A percentile compares a stretch with the other conserved stretches of the same genome.
These are phyloP conservation scores for Ophiostoma novo-ulmi DNA, from an alignment of 2,329 filamentous ascomycete genomes.

Conservation along the genomic window DNA sequence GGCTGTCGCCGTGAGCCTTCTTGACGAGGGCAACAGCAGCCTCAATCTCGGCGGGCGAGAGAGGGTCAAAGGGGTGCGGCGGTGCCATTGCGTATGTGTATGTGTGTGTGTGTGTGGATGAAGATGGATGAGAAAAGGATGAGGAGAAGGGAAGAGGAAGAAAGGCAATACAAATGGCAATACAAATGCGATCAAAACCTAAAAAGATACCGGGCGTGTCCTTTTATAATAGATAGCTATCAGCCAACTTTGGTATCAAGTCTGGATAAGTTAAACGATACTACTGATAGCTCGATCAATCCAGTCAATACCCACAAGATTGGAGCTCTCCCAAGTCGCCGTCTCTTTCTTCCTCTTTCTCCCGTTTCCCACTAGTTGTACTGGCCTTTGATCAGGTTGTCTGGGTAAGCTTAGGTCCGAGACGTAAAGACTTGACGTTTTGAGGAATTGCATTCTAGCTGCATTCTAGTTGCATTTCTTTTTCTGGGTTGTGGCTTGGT, in stretches of 20 bases:
- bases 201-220: conserved; percentile 13
- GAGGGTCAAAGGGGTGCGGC: conserved; percentile 70
- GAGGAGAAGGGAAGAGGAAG: not conserved
- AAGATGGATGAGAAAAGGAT: not conserved
- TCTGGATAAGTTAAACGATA: not conserved
- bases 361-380: conserved; percentile 2
- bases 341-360: conserved; percentile 14
- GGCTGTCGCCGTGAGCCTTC: conserved; percentile 61
- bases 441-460: not conserved
- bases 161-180: not conserved
- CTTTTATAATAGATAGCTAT: conserved; percentile 12
- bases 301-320: conserved; percentile 3
- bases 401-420: not conserved
- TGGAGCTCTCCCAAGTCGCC: conserved; percentile 3
- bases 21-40: conserved; percentile 63
- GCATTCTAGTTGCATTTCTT: not conserved
- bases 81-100: conserved; percentile 26
- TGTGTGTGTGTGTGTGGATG: not conserved
- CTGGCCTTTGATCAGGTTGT: not conserved
- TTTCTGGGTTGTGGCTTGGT: not conserved
- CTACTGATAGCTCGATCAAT: conserved; percentile 7
- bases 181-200: not conserved
- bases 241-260: no score
- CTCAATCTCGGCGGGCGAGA: conserved; percentile 68
- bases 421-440: conserved; percentile 20